Evolutionary conservation across 345 rosid genomes (phyloP), one percentile per base, ranked within the genome.

Genomic region (Trapa incisa): DNA sequence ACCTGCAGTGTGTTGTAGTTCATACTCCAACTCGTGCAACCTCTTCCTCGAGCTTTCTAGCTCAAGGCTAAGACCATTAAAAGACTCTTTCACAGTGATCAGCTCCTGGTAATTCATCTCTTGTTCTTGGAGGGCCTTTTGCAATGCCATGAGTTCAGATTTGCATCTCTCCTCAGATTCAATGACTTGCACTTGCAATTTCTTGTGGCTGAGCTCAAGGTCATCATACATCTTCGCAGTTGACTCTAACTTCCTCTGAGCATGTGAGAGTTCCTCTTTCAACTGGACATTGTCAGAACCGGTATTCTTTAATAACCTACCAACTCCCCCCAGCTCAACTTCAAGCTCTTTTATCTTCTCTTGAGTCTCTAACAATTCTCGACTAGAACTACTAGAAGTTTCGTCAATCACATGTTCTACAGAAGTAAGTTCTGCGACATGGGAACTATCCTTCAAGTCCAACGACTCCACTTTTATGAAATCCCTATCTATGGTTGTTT

Each of bases 391-490:
- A 75, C 84, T 85, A 50, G 76, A 69, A 77, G 78, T 84, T 78
- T 81, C 81, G 65, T 88, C 92, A 4, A 50, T 62, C 1, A 67
- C 42, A 7, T 76, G 81, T 65, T 73, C 74, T 2, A 33, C 29
- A 53, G 77, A 65, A 66, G 63, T 66, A 5, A 77, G 68, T 61
- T 76, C 72, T 33, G 75, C 70, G 37, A 48, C 61, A 70, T 74
- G 78, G 43, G 84, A 65, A 65, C 68, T 75, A 61, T 84, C 96
- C 75, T 86, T 89, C 35, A 69, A 45, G 4, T 45, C 48, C 11
- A 45, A 10, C 4, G 82, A 78, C 79, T 91, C 99, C 82, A 95
- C 93, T 75, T 95, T 95, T 57, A 95, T 89, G 81, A 95, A 95
- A 73, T 84, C 98, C 66, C 90, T 97, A 67, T 83, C 95, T 63